Evolutionary conservation across 2,329 filamentous ascomycete species (phyloP), one percentile per base, ranked within the genome.

Genomic region (Zarea fungicola): DNA sequence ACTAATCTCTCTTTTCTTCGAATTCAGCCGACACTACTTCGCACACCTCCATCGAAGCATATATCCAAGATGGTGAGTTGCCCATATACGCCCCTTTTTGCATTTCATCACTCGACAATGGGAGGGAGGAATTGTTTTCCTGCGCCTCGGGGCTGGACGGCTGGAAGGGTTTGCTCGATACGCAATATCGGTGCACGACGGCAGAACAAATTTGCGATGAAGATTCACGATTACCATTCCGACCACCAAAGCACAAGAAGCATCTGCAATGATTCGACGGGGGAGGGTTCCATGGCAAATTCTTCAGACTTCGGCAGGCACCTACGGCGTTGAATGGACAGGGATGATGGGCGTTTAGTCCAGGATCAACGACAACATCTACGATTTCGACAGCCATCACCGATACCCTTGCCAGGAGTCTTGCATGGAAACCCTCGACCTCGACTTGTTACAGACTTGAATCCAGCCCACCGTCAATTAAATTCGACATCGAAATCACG

Each of bases 61-160:
- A 52, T 62, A 65, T 65, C 67, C 66, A 75, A 68, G 65, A 75
- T 75, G 72, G 72, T 74, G 67, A 74, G 72, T 73, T 57, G 52
- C 54, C n/a, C n/a, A n/a, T 55, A 51, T 52, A 51, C 53, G 25
- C 26, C 5, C 28, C 23, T 26, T 26, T 32, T 36, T 35, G 23
- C 26, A 6, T 21, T 35, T 9, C 29, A 48, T 34, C 21, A 48
- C 5, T 19, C 35, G 42, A 47, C 26, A 47, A 39, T 47, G 34
- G 35, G 36, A 32, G 5, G n/a, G n/a, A 11, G 26, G 35, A 6
- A 29, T 21, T 29, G 35, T 34, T 41, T 5, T 35, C 16, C 26
- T 28, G 21, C 21, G 11, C 3, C 14, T 5, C 35, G 29, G 21
- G 16, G 19, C 16, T 23, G 11, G n/a, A 3, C 16, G 13, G 2